Conservation (phyloP, 805 yeast species). For the Candida arabinofermentans region DNA sequence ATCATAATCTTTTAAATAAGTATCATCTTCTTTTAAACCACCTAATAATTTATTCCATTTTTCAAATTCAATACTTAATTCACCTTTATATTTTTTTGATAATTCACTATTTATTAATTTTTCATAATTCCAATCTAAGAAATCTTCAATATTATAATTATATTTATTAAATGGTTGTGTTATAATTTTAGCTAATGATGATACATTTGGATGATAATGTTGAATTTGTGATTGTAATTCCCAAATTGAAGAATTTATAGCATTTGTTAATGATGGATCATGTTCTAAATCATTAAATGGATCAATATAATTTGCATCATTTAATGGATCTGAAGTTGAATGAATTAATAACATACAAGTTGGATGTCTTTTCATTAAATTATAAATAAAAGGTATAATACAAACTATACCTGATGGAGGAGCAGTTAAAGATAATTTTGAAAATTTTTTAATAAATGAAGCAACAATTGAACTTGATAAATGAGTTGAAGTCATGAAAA, state of each 20-base stretch:
- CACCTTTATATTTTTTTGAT: conserved; percentile 60
- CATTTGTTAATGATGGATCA: conserved; percentile 77
- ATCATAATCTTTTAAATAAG: conserved; percentile 19
- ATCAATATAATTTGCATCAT: conserved; percentile 44
- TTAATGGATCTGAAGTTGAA: conserved; percentile 31
- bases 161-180: conserved; percentile 87
- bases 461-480: conserved; percentile 80
- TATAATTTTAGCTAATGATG: conserved; percentile 84
- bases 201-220: conserved; percentile 95
- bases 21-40: no score
- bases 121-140: conserved; percentile 84
- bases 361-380: conserved; percentile 86
- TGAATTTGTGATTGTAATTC: conserved; percentile 69
- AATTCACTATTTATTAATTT: conserved; percentile 61
- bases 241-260: conserved; percentile 87
- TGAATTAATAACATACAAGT: conserved; percentile 90
- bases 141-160: conserved; percentile 87
- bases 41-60: conserved; percentile 39
- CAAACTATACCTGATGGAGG: conserved; percentile 89
- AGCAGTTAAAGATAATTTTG: conserved; percentile 69
- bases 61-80: conserved; percentile 78
- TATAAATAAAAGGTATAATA: conserved; percentile 86
- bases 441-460: conserved; percentile 79
- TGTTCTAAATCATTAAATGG: conserved; percentile 59
- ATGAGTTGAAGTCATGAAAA: conserved; percentile 84